Percentiles rank a stretch among this genome's conserved stretches.
Evolutionary conservation across 208 protist species (phyloP).

Genomic region (Vickermania ingenoplastis): DNA sequence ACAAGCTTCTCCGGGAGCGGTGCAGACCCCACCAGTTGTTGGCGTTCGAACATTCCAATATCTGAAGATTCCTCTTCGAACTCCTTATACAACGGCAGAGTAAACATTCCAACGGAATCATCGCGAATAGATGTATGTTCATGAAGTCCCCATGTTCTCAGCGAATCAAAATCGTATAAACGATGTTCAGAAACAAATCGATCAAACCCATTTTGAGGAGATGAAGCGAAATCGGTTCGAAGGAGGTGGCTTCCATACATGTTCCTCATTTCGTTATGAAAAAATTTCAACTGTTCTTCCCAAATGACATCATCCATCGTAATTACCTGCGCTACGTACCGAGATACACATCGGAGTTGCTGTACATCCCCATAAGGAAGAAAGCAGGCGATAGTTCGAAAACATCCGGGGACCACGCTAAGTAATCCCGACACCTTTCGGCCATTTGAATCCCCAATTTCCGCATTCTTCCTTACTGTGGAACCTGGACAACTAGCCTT

Average conservation of each 20-base stretch:
- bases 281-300: constrained; percentile 50
- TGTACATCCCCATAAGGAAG: not conserved
- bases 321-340: not conserved
- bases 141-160: constrained; percentile 62
- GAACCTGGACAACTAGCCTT: not conserved
- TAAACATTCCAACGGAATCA: constrained; percentile 32
- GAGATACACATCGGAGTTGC: not conserved
- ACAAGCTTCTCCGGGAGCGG: not conserved
- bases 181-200: constrained; percentile 45
- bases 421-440: not conserved
- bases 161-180: constrained; percentile 60
- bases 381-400: not conserved
- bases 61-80: not conserved
- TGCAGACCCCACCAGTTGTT: not conserved
- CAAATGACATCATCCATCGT: constrained; percentile 40
- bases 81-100: constrained; percentile 30
- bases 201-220: constrained; percentile 28
- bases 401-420: not conserved
- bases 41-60: not conserved
- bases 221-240: constrained; percentile 24
- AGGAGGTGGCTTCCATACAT: constrained; percentile 47
- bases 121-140: constrained; percentile 35
- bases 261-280: constrained; percentile 36
- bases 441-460: no score
- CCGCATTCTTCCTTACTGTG: no score